Evolutionary conservation across 768 basidiomycete species (phyloP), one percentile per base, ranked within the genome.

Genomic region (Hericium alpestre): DNA sequence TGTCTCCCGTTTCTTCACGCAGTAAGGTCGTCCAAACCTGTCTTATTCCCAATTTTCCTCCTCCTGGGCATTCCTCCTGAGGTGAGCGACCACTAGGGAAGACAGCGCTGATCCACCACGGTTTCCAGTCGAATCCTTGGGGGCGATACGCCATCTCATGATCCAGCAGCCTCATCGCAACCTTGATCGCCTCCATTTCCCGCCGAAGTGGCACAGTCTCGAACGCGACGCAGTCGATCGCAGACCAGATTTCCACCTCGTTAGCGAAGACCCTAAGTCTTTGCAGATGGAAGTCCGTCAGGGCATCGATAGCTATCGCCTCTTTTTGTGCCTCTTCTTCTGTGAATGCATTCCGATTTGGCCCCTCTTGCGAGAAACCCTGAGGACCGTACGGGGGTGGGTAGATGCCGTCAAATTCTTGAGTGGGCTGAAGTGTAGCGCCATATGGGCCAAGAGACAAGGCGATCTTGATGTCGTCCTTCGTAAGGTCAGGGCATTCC

Each of bases 361-460:
- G 60, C 3, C 57, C 70, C n/a, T 57, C 58, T 15, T 55, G 37
- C 10, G 43, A 39, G 47, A 48, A 46, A n/a, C 65, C 76, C 56
- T 68, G 72, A 2, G 87, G 87, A 1, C 87, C 87, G 63, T 78
- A 89, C 0, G 87, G 86, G 0, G 84, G 82, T 1, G 89, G 89
- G 64, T 90, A 91, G 60, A 79, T 72, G 7, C 87, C 90, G 58
- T 77, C 75, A 64, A 84, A 90, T 65, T 92, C 90, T 58, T 87
- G 83, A 54, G 85, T 77, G 0, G 83, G 81, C 7, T 67, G 65
- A 15, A 88, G 71, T 4, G 78, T 83, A 1, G 86, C 84, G 39
- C 89, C 88, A 63, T 79, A 90, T 0, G 87, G 83, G 16, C 90
- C 89, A 27, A 90, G 69, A 5, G 86, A 89, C 4, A 93, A 74